These are phyloP conservation scores for Pleurotus giganteus DNA, from an alignment of 768 basidiomycete species.

Conservation along the genomic window DNA sequence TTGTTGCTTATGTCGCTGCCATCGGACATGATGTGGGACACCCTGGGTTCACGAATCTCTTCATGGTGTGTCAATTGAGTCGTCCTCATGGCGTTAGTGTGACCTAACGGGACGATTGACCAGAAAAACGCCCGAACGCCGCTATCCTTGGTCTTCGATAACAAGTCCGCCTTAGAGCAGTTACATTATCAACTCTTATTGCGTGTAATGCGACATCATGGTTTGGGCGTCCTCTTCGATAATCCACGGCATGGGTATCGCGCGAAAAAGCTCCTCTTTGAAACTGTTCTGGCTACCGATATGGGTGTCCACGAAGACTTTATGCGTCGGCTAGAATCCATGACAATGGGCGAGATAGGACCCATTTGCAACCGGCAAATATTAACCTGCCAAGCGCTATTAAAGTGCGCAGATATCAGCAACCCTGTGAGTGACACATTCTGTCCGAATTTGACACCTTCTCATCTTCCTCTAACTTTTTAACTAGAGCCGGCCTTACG, in stretches of 20 bases:
- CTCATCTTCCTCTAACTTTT: constrained; percentile 3
- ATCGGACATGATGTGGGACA: constrained; percentile 98
- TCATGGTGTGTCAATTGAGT: constrained; percentile 71
- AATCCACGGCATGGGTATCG: constrained; percentile 40
- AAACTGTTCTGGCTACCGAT: constrained; percentile 89
- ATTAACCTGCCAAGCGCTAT: constrained; percentile 82
- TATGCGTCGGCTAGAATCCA: constrained; percentile 61
- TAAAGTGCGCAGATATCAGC: constrained; percentile 98
- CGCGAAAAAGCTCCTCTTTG: constrained; percentile 74
- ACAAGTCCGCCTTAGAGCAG: constrained; percentile 86
- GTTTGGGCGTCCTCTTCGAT: constrained; percentile 67
- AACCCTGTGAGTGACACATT: constrained; percentile 74
- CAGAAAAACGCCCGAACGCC: constrained; percentile 95
- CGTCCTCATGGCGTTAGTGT: constrained; percentile 1
- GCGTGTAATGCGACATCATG: constrained; percentile 77
- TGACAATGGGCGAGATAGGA: constrained; percentile 38
- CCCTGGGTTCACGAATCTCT: constrained; percentile 90
- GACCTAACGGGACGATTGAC: constrained; percentile 7
- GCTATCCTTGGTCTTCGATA: constrained; percentile 83
- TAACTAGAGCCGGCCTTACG: constrained; percentile 80
- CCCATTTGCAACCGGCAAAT: constrained; percentile 49
- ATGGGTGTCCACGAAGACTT: constrained; percentile 90
- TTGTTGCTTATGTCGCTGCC: constrained; percentile 85
- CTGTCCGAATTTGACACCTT: constrained; percentile 5
- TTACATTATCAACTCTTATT: constrained; percentile 87